Conservation (phyloP, 108 stramenopile species). For the Phaeodactylum tricornutum region DNA sequence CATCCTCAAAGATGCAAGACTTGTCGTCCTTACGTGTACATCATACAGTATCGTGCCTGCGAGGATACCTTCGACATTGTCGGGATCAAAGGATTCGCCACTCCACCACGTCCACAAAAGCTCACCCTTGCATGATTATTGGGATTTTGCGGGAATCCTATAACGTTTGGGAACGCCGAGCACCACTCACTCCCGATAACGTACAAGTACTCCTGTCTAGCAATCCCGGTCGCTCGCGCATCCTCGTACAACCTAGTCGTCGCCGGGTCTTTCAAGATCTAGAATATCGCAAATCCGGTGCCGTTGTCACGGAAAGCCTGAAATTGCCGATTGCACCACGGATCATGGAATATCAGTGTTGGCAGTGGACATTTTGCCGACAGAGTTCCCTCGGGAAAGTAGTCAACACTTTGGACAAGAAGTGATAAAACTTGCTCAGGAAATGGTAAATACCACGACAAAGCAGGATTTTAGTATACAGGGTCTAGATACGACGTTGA, state of each 20-base stretch:
- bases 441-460: not conserved
- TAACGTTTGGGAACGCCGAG: constrained; percentile 56
- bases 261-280: constrained; percentile 61
- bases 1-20: too few relatives aligned
- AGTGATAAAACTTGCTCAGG: constrained; percentile 14
- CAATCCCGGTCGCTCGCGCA: not conserved
- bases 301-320: constrained; percentile 50
- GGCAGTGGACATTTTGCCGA: constrained; percentile 75
- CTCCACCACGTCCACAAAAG: too few relatives aligned
- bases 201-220: constrained; percentile 16
- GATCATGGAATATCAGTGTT: constrained; percentile 48
- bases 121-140: too few relatives aligned
- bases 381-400: constrained; percentile 70
- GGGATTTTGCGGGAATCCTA: constrained; percentile 54
- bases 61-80: too few relatives aligned
- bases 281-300: constrained; percentile 62
- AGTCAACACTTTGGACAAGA: constrained; percentile 75
- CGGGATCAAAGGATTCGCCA: too few relatives aligned
- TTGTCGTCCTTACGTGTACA: too few relatives aligned
- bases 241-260: constrained; percentile 51
- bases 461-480: not conserved
- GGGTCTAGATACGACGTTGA: not conserved
- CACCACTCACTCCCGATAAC: constrained; percentile 38
- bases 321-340: too few relatives aligned
- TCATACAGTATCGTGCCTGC: too few relatives aligned